phyloP scores from a whole-genome alignment of 2,329 filamentous ascomycete genomes.

The Phialophora tarda region DNA sequence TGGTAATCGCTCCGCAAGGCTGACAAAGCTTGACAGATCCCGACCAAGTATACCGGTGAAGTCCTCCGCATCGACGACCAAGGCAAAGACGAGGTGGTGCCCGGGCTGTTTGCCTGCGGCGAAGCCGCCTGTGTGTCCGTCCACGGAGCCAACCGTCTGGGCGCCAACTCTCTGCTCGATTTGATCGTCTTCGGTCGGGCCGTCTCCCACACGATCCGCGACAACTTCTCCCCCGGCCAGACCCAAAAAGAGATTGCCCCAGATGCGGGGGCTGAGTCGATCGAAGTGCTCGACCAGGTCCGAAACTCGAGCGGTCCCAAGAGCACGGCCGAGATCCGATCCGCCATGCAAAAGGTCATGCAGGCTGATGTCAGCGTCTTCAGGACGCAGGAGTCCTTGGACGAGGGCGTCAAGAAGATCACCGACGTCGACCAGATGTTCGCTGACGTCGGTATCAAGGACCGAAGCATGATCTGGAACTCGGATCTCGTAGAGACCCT shows the following conservation, averaged over 20 bases:
- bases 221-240: constrained; percentile 85
- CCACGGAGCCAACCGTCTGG: constrained; percentile 96
- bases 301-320: constrained; percentile 77
- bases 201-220: constrained; percentile 94
- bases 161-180: constrained; percentile 97
- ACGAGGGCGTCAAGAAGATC: constrained; percentile 83
- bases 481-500: constrained; percentile 91
- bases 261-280: constrained; percentile 83
- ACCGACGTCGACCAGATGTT: constrained; percentile 77
- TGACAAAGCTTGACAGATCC: constrained; percentile 60
- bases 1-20: background rate
- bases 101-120: constrained; percentile 93
- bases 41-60: constrained; percentile 95
- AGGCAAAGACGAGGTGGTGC: constrained; percentile 91
- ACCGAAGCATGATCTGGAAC: constrained; percentile 98
- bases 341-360: constrained; percentile 93
- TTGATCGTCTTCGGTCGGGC: constrained; percentile 97
- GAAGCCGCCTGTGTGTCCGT: constrained; percentile 98
- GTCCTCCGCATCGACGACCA: constrained; percentile 85
- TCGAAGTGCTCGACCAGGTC: constrained; percentile 69
- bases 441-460: constrained; percentile 80
- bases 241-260: constrained; percentile 79
- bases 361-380: constrained; percentile 92
- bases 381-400: constrained; percentile 80
- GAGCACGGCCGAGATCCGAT: constrained; percentile 79